These are phyloP conservation scores for Malus fusca DNA, from an alignment of 306 rosid species.

Conservation along the genomic window DNA sequence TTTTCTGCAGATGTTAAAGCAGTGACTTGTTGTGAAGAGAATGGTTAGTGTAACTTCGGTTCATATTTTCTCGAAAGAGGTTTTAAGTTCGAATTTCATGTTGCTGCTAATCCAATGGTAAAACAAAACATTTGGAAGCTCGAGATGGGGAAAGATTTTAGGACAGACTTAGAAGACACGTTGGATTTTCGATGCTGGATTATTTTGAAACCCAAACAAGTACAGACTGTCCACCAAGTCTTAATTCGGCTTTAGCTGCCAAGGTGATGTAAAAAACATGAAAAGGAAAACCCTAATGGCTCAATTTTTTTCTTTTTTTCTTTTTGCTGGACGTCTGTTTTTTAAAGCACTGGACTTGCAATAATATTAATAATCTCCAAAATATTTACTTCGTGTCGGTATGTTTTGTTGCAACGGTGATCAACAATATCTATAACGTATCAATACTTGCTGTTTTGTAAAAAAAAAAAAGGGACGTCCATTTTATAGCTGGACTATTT, in stretches of 20 bases:
- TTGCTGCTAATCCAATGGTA: too few species aligned
- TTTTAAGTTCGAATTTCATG: too few species aligned
- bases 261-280: neutral
- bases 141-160: neutral
- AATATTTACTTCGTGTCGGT: too few species aligned
- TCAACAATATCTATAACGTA: neutral
- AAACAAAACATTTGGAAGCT: neutral
- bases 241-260: neutral
- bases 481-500: too few species aligned
- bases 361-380: too few species aligned
- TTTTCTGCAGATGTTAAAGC: neutral
- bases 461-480: too few species aligned
- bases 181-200: neutral
- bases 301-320: too few species aligned
- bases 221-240: neutral
- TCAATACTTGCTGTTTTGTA: too few species aligned
- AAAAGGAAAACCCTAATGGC: too few species aligned
- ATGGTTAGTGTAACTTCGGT: neutral
- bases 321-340: too few species aligned
- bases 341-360: too few species aligned
- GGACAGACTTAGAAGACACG: neutral
- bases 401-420: too few species aligned
- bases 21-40: neutral
- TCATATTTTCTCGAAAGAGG: fast-evolving
- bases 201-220: neutral